Conservation (phyloP, 2,329 filamentous ascomycete genomes). For the Fusarium siculi region DNA sequence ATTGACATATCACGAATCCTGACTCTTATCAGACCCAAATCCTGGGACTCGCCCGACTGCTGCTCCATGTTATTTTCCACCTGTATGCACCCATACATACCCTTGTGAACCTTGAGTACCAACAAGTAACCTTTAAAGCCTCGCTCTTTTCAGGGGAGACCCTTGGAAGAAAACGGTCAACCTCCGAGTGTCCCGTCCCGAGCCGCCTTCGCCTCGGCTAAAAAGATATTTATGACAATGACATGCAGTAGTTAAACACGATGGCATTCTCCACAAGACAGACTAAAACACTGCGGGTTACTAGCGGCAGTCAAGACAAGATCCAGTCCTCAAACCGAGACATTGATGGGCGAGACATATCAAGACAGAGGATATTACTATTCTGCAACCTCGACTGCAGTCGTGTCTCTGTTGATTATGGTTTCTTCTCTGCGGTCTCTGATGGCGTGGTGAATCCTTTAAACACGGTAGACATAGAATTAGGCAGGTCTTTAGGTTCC, state of each 20-base stretch:
- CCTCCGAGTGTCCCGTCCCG: not conserved
- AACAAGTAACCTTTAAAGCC: not conserved
- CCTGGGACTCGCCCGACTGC: not conserved
- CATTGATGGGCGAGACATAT: not conserved
- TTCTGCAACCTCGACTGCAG: not conserved
- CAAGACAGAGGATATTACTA: not conserved
- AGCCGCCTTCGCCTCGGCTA: not conserved
- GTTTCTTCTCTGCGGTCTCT: not conserved
- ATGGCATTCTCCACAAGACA: not conserved
- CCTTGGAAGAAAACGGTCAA: not conserved
- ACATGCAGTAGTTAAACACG: not conserved
- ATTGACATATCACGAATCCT: not conserved
- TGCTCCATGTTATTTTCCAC: not conserved
- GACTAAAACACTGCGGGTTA: not conserved
- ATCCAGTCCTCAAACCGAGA: not conserved
- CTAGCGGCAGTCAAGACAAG: slow-evolving; percentile 3
- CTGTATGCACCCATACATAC: not conserved
- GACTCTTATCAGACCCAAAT: not conserved
- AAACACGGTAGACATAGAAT: not conserved
- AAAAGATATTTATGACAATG: not conserved
- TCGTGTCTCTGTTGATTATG: not conserved
- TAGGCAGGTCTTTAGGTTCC: not conserved
- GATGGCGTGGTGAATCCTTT: not conserved
- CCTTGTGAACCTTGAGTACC: not conserved
- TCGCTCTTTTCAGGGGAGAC: not conserved